Percentiles rank a stretch among this genome's conserved stretches.
phyloP scores from a whole-genome alignment of 805 yeast genomes.

The Ascoidea asiatica region DNA sequence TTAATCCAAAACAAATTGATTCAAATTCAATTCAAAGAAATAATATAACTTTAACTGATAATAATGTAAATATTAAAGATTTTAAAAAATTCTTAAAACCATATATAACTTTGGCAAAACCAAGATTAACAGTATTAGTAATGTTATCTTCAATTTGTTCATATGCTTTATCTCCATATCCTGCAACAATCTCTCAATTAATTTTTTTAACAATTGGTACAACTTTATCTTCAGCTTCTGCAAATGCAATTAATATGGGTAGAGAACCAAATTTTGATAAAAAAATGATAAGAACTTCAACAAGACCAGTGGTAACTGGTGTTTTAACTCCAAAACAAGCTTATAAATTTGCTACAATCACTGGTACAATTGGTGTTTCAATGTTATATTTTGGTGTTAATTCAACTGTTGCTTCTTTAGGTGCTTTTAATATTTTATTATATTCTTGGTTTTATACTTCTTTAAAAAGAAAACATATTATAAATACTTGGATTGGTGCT shows the following conservation, averaged over 20 bases:
- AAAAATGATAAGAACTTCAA: slow-evolving; percentile 76
- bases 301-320: slow-evolving; percentile 86
- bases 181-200: slow-evolving; percentile 61
- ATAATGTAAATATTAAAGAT: no score
- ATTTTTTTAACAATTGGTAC: slow-evolving; percentile 74
- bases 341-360: slow-evolving; percentile 57
- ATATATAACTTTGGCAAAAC: slow-evolving; percentile 78
- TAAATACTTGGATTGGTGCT: slow-evolving; percentile 98
- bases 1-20: neutral
- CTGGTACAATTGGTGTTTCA: slow-evolving; percentile 61
- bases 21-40: neutral
- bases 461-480: slow-evolving; percentile 67
- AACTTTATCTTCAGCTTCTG: slow-evolving; percentile 78
- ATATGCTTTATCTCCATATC: slow-evolving; percentile 79
- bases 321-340: slow-evolving; percentile 65
- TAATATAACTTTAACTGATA: neutral
- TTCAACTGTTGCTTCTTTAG: slow-evolving; percentile 72
- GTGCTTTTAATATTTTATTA: slow-evolving; percentile 62
- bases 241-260: slow-evolving; percentile 95
- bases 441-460: slow-evolving; percentile 91
- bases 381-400: slow-evolving; percentile 73
- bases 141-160: slow-evolving; percentile 89
- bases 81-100: slow-evolving; percentile 35
- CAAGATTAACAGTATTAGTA: slow-evolving; percentile 74
- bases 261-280: slow-evolving; percentile 86